Conservation (phyloP, 225 moss, liverwort and hornwort species). For the Sphagnum tenellum region DNA sequence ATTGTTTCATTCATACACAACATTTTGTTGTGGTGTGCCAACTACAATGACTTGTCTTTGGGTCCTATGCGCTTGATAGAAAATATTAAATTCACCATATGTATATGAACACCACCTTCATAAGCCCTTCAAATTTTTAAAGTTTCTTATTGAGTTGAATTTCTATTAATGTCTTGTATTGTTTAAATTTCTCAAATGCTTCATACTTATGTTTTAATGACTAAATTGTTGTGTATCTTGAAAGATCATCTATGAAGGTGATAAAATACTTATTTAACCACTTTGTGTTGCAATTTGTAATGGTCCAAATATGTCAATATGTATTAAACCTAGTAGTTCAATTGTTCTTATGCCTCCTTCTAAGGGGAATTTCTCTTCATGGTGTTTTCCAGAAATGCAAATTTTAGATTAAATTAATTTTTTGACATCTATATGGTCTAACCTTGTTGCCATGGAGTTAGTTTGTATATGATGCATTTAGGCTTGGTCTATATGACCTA, state of each 20-base stretch:
- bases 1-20: not conserved
- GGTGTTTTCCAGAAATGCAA: not conserved
- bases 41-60: not conserved
- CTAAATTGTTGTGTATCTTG: not conserved
- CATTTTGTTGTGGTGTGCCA: slow-evolving; percentile 5
- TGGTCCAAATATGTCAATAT: not conserved
- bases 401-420: not conserved
- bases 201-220: not conserved
- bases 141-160: not conserved
- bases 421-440: not conserved
- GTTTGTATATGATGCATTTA: not conserved
- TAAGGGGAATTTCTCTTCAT: not conserved
- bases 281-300: no score
- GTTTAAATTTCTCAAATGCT: not conserved
- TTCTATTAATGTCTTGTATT: not conserved
- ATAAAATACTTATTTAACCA: slow-evolving; percentile 2
- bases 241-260: slow-evolving; percentile 1
- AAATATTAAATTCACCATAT: not conserved
- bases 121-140: not conserved
- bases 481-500: not conserved
- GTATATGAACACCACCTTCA: not conserved
- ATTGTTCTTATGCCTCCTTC: no score
- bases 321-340: not conserved
- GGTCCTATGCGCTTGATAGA: not conserved
- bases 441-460: not conserved